Conservation (phyloP, 2,329 filamentous ascomycete genomes). For the Aspergillus brasiliensis region DNA sequence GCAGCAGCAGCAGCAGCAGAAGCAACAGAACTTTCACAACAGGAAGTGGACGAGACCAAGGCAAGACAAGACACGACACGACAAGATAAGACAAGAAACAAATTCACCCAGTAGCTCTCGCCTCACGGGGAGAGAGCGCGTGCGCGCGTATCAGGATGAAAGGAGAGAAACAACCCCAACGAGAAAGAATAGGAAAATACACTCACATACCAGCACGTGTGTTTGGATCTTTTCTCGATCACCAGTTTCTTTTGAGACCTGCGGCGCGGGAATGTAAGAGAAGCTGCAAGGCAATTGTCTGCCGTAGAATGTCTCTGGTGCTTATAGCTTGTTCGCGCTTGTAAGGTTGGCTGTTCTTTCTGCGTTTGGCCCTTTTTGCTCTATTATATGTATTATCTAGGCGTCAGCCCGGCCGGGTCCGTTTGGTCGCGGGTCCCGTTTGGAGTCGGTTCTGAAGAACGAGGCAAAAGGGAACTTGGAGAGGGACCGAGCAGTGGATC, state of each 20-base stretch:
- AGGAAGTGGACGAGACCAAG: neutral
- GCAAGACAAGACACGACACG: neutral
- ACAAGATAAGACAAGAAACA: conserved; percentile 7
- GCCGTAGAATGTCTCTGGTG: conserved; percentile 20
- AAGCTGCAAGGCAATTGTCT: conserved; percentile 26
- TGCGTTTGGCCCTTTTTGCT: conserved; percentile 3
- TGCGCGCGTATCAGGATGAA: neutral
- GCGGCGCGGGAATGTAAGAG: conserved; percentile 24
- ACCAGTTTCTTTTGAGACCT: conserved; percentile 19
- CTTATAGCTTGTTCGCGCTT: conserved; percentile 11
- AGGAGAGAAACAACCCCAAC: conserved; percentile 8
- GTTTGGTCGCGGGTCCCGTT: conserved; percentile 12
- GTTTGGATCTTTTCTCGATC: conserved; percentile 9
- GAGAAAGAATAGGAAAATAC: conserved; percentile 13
- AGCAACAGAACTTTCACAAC: neutral
- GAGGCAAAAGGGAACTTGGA: conserved; percentile 6
- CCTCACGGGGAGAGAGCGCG: neutral
- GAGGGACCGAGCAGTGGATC: conserved; percentile 15
- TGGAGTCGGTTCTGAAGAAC: conserved; percentile 13
- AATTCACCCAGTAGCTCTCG: neutral
- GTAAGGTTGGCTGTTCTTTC: neutral
- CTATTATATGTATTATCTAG: conserved; percentile 1
- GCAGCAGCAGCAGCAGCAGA: neutral
- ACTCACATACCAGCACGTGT: conserved; percentile 25
- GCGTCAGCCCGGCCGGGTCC: conserved; percentile 10